phyloP scores from a whole-genome alignment of 768 basidiomycete species.

The Phanerochaete sordida region DNA sequence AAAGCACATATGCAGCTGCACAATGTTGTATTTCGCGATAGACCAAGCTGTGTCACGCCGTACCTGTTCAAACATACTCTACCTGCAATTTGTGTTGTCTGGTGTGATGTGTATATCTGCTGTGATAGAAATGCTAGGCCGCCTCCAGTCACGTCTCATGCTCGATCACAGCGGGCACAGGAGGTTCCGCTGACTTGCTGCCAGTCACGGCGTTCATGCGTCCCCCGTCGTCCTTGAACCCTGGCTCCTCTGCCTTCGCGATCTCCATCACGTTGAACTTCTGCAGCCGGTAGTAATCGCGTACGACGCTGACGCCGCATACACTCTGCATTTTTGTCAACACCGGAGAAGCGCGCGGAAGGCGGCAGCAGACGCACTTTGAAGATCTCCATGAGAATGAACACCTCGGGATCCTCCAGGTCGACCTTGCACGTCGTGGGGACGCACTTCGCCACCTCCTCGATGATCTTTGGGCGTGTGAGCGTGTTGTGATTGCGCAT shows the following conservation, averaged over 20 bases:
- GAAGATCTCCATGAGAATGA: constrained; percentile 79
- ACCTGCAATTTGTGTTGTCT: too few relatives aligned
- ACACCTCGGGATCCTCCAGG: constrained; percentile 63
- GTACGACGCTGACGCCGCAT: constrained; percentile 72
- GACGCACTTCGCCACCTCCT: constrained; percentile 67
- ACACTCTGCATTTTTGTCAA: constrained; percentile 46
- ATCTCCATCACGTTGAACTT: constrained; percentile 83
- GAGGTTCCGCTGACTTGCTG: neutral
- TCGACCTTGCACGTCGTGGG: constrained; percentile 67
- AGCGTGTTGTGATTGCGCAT: constrained; percentile 76
- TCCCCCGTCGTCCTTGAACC: constrained; percentile 30
- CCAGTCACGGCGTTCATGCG: neutral
- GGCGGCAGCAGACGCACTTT: constrained; percentile 46
- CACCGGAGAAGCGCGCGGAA: neutral
- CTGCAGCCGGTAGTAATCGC: constrained; percentile 64
- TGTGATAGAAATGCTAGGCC: too few relatives aligned
- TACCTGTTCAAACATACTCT: too few relatives aligned
- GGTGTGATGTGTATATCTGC: too few relatives aligned
- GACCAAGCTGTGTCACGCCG: too few relatives aligned
- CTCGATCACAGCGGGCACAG: neutral
- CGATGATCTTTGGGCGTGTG: constrained; percentile 53
- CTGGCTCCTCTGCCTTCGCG: constrained; percentile 42
- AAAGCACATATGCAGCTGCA: too few relatives aligned
- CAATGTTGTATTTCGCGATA: too few relatives aligned
- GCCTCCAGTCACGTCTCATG: too few relatives aligned